Evolutionary conservation across 2,329 filamentous ascomycete genomes (phyloP).

Genomic region (Nemania diffusa): DNA sequence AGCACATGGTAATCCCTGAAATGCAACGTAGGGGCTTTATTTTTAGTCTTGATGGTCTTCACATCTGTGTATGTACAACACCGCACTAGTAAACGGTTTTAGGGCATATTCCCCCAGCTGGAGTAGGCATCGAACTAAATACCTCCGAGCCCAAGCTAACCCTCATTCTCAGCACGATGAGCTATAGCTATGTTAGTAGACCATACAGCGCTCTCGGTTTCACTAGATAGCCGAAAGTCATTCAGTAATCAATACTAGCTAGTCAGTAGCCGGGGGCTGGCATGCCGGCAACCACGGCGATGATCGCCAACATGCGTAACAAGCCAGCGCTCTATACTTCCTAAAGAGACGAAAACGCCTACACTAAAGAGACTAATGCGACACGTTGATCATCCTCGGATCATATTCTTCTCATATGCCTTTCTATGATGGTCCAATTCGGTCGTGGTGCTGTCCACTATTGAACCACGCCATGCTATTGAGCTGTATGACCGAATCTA

Average conservation of each 20-base stretch:
- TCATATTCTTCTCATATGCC: not conserved
- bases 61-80: not conserved
- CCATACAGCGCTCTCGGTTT: not conserved
- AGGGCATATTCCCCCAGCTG: not conserved
- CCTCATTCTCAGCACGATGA: not conserved
- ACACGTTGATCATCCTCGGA: not conserved
- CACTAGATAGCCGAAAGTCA: not conserved
- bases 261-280: not conserved
- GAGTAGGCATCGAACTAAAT: not conserved
- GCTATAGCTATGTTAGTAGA: not conserved
- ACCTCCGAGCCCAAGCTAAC: not conserved
- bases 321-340: not conserved
- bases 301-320: not conserved
- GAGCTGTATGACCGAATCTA: slow-evolving; percentile 24
- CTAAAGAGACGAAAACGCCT: not conserved
- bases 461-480: not conserved
- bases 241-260: not conserved
- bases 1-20: slow-evolving; percentile 11
- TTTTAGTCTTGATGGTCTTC: not conserved
- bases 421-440: not conserved
- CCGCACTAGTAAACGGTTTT: not conserved
- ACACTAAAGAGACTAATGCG: not conserved
- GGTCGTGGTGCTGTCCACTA: not conserved
- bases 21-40: not conserved
- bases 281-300: not conserved